Conservation (phyloP, 163 green algal species). For the Scenedesmus sp. region DNA sequence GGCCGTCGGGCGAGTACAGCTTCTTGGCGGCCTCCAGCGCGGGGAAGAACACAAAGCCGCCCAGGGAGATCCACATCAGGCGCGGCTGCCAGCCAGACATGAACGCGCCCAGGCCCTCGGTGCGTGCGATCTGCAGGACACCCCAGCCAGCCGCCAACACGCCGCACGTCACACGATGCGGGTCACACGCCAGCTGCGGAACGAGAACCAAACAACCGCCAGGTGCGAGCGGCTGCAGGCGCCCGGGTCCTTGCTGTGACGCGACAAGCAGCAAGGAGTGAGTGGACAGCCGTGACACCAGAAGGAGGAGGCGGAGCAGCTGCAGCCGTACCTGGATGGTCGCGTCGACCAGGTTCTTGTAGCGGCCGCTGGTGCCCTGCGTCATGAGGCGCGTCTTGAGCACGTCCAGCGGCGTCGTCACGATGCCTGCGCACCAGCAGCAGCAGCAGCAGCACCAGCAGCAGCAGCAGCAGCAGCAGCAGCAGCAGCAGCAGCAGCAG, state of each 20-base stretch:
- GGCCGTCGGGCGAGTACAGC: conserved; percentile 58
- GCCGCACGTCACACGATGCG: too few species aligned
- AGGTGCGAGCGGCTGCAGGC: too few species aligned
- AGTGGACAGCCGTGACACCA: neutral
- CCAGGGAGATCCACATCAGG: conserved; percentile 96
- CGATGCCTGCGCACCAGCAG: conserved; percentile 69
- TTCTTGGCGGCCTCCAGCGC: conserved; percentile 90
- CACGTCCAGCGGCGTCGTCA: conserved; percentile 98
- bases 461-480: neutral
- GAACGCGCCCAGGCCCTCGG: conserved; percentile 90
- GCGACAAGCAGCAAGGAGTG: too few species aligned
- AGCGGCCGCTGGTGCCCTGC: conserved; percentile 78
- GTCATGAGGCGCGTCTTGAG: conserved; percentile 99
- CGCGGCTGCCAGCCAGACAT: conserved; percentile 93
- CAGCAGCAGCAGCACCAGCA: neutral
- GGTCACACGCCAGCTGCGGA: too few species aligned
- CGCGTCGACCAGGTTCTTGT: conserved; percentile 75
- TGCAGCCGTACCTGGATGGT: conserved; percentile 25
- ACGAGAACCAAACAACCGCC: neutral
- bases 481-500: neutral
- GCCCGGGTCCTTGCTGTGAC: too few species aligned
- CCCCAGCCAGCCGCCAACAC: too few species aligned
- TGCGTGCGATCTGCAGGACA: conserved; percentile 73
- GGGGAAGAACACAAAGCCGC: conserved; percentile 97
- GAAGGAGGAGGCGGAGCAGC: neutral